Percentiles rank a stretch among this genome's conserved stretches.
These are phyloP conservation scores for Salix suchowensis DNA, from an alignment of 345 rosid genomes.

Conservation along the genomic window DNA sequence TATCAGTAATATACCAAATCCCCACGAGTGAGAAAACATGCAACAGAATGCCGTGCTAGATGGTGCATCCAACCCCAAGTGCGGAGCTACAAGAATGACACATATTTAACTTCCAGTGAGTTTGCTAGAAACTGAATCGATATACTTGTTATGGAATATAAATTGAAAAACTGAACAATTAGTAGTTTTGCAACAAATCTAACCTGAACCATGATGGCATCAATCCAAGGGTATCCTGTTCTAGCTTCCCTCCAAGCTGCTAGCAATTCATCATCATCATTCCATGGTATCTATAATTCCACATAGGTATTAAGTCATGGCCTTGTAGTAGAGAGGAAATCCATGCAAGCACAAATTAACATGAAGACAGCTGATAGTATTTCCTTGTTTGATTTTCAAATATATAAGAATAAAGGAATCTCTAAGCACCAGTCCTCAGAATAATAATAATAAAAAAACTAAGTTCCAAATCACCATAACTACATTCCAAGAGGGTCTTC, in stretches of 20 bases:
- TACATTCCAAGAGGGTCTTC: not conserved
- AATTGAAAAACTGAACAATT: not conserved
- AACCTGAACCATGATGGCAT: conserved; percentile 98
- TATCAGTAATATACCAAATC: conserved; percentile 61
- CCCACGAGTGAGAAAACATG: conserved; percentile 93
- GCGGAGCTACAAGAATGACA: conserved; percentile 49
- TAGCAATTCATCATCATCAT: conserved; percentile 55
- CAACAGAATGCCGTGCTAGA: conserved; percentile 86
- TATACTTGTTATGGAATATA: not conserved
- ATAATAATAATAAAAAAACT: not conserved
- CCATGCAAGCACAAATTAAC: not conserved
- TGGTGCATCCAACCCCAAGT: conserved; percentile 99
- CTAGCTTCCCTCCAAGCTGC: conserved; percentile 90
- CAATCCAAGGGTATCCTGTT: conserved; percentile 97
- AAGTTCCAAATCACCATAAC: not conserved
- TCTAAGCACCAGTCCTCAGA: too few species aligned
- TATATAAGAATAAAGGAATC: not conserved
- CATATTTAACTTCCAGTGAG: not conserved
- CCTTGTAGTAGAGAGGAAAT: not conserved
- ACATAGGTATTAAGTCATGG: conserved; percentile 5
- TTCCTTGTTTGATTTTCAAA: not conserved
- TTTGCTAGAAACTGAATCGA: not conserved
- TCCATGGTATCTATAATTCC: conserved; percentile 84
- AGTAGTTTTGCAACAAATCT: conserved; percentile 19
- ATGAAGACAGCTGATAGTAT: not conserved